Evolutionary conservation across 2,329 filamentous ascomycete species (phyloP).

Genomic region (Phialocephala sp.): DNA sequence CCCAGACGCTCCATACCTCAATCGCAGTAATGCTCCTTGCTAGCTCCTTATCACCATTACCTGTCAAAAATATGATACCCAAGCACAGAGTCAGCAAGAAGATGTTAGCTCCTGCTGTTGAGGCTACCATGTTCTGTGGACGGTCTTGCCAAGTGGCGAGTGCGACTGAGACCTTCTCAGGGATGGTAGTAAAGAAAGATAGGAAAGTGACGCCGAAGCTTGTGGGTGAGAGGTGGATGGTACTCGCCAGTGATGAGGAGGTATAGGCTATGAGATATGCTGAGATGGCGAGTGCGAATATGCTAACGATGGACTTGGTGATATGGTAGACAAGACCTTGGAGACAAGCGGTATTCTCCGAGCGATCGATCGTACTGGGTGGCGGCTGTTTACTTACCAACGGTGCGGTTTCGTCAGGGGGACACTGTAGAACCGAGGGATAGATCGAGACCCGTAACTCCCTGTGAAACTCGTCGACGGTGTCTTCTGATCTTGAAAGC

Average conservation of each 20-base stretch:
- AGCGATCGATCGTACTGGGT: not conserved
- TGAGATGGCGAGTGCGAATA: slow-evolving; percentile 39
- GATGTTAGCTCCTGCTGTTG: slow-evolving; percentile 59
- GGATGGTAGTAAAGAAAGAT: slow-evolving; percentile 57
- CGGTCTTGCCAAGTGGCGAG: slow-evolving; percentile 54
- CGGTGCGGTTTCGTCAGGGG: slow-evolving; percentile 14
- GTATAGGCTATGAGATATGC: slow-evolving; percentile 54
- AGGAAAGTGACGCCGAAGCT: slow-evolving; percentile 54
- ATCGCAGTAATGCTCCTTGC: slow-evolving; percentile 37
- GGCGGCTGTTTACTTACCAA: slow-evolving; percentile 9
- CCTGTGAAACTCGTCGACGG: slow-evolving; percentile 12
- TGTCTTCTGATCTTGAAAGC: slow-evolving; percentile 1
- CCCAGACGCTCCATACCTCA: slow-evolving; percentile 42
- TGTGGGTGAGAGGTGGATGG: slow-evolving; percentile 49
- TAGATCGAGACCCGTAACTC: slow-evolving; percentile 21
- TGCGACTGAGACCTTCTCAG: slow-evolving; percentile 57
- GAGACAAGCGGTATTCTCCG: not conserved
- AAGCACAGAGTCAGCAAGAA: slow-evolving; percentile 57
- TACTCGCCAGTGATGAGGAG: slow-evolving; percentile 48
- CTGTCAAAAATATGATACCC: slow-evolving; percentile 46
- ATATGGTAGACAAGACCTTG: not conserved
- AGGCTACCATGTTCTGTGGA: slow-evolving; percentile 55
- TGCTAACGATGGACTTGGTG: not conserved
- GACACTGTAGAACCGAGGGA: slow-evolving; percentile 22
- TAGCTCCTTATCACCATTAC: slow-evolving; percentile 31